phyloP scores from a whole-genome alignment of 2,329 filamentous ascomycete genomes.

The Botrytis aclada region DNA sequence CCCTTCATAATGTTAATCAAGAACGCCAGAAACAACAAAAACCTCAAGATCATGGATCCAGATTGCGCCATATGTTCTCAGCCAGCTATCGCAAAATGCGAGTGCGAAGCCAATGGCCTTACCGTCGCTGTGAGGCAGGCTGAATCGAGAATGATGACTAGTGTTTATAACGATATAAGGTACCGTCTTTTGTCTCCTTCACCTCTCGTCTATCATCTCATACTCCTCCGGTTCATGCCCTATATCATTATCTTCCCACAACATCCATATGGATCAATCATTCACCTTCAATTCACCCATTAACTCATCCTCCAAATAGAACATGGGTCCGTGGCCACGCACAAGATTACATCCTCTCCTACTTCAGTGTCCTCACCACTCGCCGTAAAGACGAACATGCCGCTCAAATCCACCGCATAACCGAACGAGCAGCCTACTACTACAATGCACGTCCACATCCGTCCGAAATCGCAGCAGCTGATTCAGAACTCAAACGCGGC shows the following conservation, averaged over 20 bases:
- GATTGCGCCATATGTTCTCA: conserved; percentile 66
- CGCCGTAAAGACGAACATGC: conserved; percentile 57
- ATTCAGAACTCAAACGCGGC: conserved; percentile 65
- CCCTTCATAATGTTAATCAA: conserved; percentile 35
- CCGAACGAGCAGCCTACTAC: conserved; percentile 53
- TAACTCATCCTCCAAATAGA: conserved; percentile 41
- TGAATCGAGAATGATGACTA: conserved; percentile 61
- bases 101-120: conserved; percentile 64
- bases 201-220: background rate
- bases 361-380: conserved; percentile 60
- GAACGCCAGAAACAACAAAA: conserved; percentile 39
- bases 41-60: conserved; percentile 61
- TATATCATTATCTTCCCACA: background rate
- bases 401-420: conserved; percentile 54
- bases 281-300: background rate
- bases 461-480: conserved; percentile 60
- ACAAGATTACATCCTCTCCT: conserved; percentile 65
- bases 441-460: conserved; percentile 58
- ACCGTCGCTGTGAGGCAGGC: conserved; percentile 62
- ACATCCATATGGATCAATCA: background rate
- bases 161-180: conserved; percentile 62
- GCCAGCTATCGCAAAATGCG: conserved; percentile 57
- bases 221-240: background rate
- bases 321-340: conserved; percentile 63
- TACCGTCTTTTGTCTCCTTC: conserved; percentile 37